Conservation (phyloP, 306 rosid species). For the Cucurbita maxima region DNA sequence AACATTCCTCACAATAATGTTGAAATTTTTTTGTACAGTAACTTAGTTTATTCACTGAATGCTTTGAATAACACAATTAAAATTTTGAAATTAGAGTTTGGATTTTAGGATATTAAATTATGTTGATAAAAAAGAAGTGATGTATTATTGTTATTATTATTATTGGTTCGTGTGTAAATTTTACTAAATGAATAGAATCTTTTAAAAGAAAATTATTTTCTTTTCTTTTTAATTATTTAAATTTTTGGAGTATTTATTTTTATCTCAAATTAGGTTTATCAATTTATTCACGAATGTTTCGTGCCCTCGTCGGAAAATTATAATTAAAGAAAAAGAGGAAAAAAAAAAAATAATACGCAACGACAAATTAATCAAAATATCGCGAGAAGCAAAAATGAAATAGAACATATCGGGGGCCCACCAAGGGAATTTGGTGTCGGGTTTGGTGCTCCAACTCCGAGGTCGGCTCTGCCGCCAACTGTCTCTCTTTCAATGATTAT, state of each 20-base stretch:
- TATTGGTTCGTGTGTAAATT: too few species aligned
- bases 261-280: background rate
- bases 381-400: background rate
- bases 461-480: background rate
- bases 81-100: too few species aligned
- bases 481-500: background rate
- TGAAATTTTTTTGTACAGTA: too few species aligned
- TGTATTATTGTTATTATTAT: too few species aligned
- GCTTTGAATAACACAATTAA: too few species aligned
- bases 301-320: background rate
- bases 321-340: background rate
- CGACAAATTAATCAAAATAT: background rate
- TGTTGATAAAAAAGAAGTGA: too few species aligned
- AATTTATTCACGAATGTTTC: background rate
- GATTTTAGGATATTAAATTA: too few species aligned
- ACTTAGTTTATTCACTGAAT: too few species aligned
- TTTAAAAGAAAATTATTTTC: too few species aligned
- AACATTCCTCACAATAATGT: too few species aligned
- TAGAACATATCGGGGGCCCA: background rate
- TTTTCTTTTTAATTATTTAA: too few species aligned
- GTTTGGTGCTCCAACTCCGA: background rate
- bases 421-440: background rate
- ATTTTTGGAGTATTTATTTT: background rate
- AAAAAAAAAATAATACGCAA: background rate
- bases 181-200: too few species aligned